Evolutionary conservation across 1,139 yeast genomes (phyloP), one percentile per base, ranked within the genome.

Genomic region (Blastobotrys illinoisensis): DNA sequence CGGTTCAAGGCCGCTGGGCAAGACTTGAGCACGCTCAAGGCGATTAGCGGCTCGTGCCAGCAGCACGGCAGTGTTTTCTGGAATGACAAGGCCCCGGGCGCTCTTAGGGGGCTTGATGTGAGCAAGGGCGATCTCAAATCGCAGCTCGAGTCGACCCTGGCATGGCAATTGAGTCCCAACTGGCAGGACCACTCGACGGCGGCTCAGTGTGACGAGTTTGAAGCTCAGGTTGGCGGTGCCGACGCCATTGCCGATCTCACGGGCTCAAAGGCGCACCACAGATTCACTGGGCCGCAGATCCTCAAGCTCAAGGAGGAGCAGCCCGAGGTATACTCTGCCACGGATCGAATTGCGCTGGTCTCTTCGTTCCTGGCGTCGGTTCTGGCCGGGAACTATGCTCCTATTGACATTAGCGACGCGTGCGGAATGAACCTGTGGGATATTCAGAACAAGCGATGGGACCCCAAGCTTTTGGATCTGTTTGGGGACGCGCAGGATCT

Each of bases 151-250:
- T 47, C 61, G 1, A 83, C 85, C 0, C 82, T 89, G 60, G 75
- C 95, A 1, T 78, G 83, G 64, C 76, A 78, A 5, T 75, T 76
- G 54, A 85, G 96, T 9, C 96, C 97, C 11, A 90, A 90, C 65
- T 90, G 97, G 97, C 97, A 90, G 69, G 97, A 90, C 67, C 95
- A 88, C 65, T 86, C 95, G 23, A 90, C 97, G 0, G 85, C 81
- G 7, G 70, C 75, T 23, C 96, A 90, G 67, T 77, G 89, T 54
- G 66, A 74, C 28, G 77, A 71, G 36, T 85, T 89, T 62, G 95
- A 88, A 65, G 69, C 69, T 0, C 75, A 76, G 1, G 80, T 79
- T 2, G 88, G 87, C 5, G 89, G 91, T 3, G 77, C 84, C 5
- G 83, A 82, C 47, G 66, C 74, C 7, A 72, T 90, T 65, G 93